A percentile compares a stretch with the other conserved stretches of the same genome.
Conservation (phyloP, 1,284 basidiomycete genomes). For the Trametes sp. region DNA sequence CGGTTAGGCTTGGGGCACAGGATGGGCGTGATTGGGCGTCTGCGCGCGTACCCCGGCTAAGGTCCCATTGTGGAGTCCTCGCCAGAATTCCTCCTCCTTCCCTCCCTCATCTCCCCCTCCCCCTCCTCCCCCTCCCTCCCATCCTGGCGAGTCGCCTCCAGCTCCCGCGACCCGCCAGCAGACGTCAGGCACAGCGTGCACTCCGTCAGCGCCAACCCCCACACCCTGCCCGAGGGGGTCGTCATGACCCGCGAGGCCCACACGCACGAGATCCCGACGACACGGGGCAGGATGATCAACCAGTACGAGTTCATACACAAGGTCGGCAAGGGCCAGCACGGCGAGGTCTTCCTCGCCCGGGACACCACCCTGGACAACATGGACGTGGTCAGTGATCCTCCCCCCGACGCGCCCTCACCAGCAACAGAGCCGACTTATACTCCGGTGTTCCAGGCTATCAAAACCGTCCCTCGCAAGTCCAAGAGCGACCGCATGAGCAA, state of each 20-base stretch:
- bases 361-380: conserved; percentile 54
- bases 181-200: conserved; percentile 28
- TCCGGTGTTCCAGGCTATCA: conserved; percentile 74
- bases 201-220: conserved; percentile 26
- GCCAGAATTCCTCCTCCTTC: conserved; percentile 21
- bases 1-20: conserved; percentile 7
- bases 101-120: conserved; percentile 14
- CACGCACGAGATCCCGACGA: conserved; percentile 17
- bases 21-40: conserved; percentile 24
- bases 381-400: conserved; percentile 47
- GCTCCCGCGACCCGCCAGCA: conserved; percentile 28
- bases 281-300: conserved; percentile 66
- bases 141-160: conserved; percentile 28
- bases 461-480: conserved; percentile 75
- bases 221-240: conserved; percentile 46
- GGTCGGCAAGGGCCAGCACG: conserved; percentile 85
- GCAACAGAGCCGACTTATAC: background rate
- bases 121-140: conserved; percentile 7
- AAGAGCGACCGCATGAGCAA: conserved; percentile 62
- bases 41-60: conserved; percentile 15
- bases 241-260: conserved; percentile 65
- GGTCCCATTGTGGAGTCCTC: conserved; percentile 22
- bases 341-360: conserved; percentile 78
- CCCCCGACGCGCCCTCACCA: background rate
- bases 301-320: conserved; percentile 76